phyloP scores from a whole-genome alignment of 108 stramenopile genomes.

The Cyclotella kingstonii region DNA sequence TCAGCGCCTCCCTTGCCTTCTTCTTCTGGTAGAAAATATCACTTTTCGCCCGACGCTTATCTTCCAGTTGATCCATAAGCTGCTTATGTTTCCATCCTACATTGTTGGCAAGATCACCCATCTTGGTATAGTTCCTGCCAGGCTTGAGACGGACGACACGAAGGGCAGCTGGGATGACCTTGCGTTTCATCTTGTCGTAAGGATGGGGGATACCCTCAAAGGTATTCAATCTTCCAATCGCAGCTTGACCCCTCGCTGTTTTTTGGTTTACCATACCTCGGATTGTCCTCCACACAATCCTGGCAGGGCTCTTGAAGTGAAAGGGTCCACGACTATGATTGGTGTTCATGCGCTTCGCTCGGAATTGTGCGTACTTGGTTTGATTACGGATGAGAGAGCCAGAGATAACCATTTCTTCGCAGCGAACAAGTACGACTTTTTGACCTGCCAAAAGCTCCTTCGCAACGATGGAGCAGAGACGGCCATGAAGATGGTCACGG shows the following conservation, averaged over 20 bases:
- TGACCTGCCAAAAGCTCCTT: constrained; percentile 99
- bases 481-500: constrained; percentile 98
- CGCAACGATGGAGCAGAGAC: constrained; percentile 96
- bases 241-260: constrained; percentile 93
- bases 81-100: constrained; percentile 99
- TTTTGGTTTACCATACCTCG: constrained; percentile 99
- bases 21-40: constrained; percentile 95
- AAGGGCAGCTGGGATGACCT: constrained; percentile 98
- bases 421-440: constrained; percentile 95
- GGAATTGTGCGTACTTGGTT: constrained; percentile 97
- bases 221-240: constrained; percentile 90
- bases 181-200: constrained; percentile 97
- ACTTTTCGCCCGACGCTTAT: constrained; percentile 91
- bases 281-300: constrained; percentile 98
- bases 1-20: constrained; percentile 77
- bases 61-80: constrained; percentile 87
- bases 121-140: constrained; percentile 88
- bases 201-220: constrained; percentile 99
- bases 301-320: constrained; percentile 96
- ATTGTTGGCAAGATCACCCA: constrained; percentile 89
- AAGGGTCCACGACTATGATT: constrained; percentile 95
- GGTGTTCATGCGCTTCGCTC: constrained; percentile 96
- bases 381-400: constrained; percentile 95
- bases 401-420: constrained; percentile 96
- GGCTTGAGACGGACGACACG: constrained; percentile 91